Base-by-base conservation (phyloP, 495 filamentous ascomycete species). In the Hypoxylon lenormandii region DNA sequence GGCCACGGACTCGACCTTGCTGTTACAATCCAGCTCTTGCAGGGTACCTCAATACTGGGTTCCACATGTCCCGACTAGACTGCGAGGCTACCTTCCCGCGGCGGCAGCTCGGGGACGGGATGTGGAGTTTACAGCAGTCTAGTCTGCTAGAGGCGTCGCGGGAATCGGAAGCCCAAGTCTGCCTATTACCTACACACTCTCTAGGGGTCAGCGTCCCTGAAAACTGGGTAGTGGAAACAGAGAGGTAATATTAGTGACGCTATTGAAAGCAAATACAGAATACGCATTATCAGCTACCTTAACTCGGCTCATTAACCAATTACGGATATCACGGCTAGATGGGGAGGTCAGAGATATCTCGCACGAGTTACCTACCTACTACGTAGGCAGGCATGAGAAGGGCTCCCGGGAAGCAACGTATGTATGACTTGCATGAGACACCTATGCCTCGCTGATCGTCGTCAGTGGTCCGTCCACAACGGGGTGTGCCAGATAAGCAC, bases 371-470 rank as follows among this genome's bases (percentile, higher is more conserved):
- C 38, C 26, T 1, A 52, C 30, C 30, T 33, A 7, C 6, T 33
- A 33, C 6, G 30, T 11, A 7, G 30, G 30, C 30, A n/a, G 56
- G 49, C 51, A 51, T 51, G 48, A 51, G 15, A 33, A 43, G 56
- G 26, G 18, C 49, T 36, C 47, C 30, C 62, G 52, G 47, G 56
- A 62, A 62, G 36, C 51, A 43, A 38, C 45, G 4, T 60, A 66
- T 71, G 4, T 60, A 66, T 71, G 62, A 71, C 62, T 63, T 66
- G 68, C 68, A 71, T 71, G 48, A 68, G 56, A 62, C 16, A 11
- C n/a, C 42, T 45, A 4, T 19, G 60, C 37, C 46, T 38, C 16
- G 58, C 62, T 50, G 57, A 59, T 71, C 62, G 28, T 48, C 45
- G 46, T 38, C 68, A 55, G 57, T 30, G 43, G 42, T 33, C 55